Percentiles rank a stretch among this genome's conserved stretches.
Conservation (phyloP, 768 basidiomycete genomes). For the Clavulina sp. region DNA sequence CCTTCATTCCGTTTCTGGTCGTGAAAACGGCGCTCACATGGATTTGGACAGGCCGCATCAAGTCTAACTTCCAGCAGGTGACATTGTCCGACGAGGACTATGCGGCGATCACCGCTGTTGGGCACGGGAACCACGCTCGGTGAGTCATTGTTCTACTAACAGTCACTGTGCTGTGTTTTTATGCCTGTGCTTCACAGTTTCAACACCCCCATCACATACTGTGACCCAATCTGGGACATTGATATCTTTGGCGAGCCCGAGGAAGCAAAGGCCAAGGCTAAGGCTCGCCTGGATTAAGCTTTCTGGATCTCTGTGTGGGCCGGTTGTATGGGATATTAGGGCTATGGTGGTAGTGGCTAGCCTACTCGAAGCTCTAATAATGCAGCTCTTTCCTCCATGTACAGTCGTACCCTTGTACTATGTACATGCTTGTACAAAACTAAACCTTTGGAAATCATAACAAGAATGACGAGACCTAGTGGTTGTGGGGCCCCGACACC, state of each 20-base stretch:
- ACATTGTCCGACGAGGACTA: conserved; percentile 49
- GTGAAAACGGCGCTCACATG: background rate
- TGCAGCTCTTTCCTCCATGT: too few relatives aligned
- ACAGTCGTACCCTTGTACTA: too few relatives aligned
- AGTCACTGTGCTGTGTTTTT: too few relatives aligned
- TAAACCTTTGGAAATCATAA: too few relatives aligned
- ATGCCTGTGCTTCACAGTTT: too few relatives aligned
- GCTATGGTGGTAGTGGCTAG: too few relatives aligned
- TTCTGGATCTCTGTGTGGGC: too few relatives aligned
- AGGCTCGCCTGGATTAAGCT: background rate
- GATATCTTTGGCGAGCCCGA: conserved; percentile 47
- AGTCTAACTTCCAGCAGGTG: conserved; percentile 64
- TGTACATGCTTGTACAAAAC: too few relatives aligned
- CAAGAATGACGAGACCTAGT: too few relatives aligned
- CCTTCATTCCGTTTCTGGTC: background rate
- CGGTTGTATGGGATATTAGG: too few relatives aligned
- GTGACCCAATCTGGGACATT: conserved; percentile 49
- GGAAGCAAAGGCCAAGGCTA: conserved; percentile 15
- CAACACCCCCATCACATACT: conserved; percentile 50
- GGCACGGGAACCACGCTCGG: conserved; percentile 29
- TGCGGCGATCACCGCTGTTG: conserved; percentile 36
- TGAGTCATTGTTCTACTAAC: conserved; percentile 7
- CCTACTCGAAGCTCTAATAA: too few relatives aligned
- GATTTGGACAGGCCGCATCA: conserved; percentile 32
- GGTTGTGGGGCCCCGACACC: too few relatives aligned